Conservation (phyloP, 768 basidiomycete species). For the Kwoniella newhampshirensis region DNA sequence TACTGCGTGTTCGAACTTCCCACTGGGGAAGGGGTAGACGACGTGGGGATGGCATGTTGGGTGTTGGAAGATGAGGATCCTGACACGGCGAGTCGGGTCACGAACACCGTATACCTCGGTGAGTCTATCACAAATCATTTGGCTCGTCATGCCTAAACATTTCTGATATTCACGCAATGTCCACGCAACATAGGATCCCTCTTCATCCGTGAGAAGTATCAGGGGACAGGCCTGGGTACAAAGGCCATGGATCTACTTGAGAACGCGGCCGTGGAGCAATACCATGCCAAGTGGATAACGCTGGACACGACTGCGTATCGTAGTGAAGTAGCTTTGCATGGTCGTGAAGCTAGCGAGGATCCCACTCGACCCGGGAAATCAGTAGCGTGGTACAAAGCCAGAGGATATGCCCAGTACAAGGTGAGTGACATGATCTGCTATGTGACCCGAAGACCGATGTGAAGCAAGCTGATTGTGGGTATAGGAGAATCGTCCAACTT, state of each 20-base stretch:
- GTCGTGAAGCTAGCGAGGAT: not conserved
- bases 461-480: too few species aligned
- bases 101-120: conserved; percentile 23
- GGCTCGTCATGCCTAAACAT: not conserved
- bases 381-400: conserved; percentile 25
- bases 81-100: conserved; percentile 20
- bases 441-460: too few species aligned
- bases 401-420: conserved; percentile 16
- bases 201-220: conserved; percentile 31
- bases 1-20: conserved; percentile 20
- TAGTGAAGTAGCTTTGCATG: conserved; percentile 1
- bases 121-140: conserved; percentile 6
- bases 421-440: too few species aligned
- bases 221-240: conserved; percentile 17
- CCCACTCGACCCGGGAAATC: conserved; percentile 4
- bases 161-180: not conserved
- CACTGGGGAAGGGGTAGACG: conserved; percentile 9
- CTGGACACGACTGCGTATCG: conserved; percentile 32
- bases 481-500: too few species aligned
- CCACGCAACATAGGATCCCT: conserved; percentile 29
- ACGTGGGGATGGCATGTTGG: conserved; percentile 42
- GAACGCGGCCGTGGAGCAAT: conserved; percentile 17
- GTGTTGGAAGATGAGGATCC: conserved; percentile 27
- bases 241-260: conserved; percentile 31
- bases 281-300: conserved; percentile 26